phyloP scores from a whole-genome alignment of 2,329 filamentous ascomycete genomes.

The Alternaria consortialis region DNA sequence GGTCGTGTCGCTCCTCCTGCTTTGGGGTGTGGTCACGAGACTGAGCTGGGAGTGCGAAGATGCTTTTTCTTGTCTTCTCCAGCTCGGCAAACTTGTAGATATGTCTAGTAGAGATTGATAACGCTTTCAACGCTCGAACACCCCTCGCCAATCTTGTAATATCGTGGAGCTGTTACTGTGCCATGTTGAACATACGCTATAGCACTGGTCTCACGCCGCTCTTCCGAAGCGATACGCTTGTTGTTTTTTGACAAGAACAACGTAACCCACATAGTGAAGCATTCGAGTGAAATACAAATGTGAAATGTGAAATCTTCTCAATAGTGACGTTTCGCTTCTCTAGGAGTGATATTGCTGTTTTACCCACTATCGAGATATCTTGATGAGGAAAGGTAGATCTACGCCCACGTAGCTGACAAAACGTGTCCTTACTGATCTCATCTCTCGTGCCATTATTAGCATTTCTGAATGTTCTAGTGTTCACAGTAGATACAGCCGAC shows the following conservation, averaged over 20 bases:
- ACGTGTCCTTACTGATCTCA: no score
- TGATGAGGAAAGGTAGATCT: no score
- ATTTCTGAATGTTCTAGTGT: no score
- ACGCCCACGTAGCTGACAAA: no score
- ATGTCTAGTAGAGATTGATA: background rate
- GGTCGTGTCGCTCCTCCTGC: background rate
- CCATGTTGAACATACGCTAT: slow-evolving; percentile 29
- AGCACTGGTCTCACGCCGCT: slow-evolving; percentile 6
- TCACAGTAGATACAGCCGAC: no score
- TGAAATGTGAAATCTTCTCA: background rate
- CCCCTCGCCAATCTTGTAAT: slow-evolving; percentile 4
- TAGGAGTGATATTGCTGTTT: no score
- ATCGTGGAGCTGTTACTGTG: slow-evolving; percentile 19
- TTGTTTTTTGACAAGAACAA: background rate
- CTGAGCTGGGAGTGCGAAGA: background rate
- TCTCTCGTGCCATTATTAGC: no score
- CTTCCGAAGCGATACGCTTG: background rate
- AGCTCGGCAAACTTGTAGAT: background rate
- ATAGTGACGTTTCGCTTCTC: no score
- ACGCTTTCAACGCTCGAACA: background rate
- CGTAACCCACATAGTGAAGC: background rate
- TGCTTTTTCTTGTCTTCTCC: background rate
- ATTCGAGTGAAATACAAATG: background rate
- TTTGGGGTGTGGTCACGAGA: background rate
- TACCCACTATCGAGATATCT: no score